phyloP scores from a whole-genome alignment of 2,329 filamentous ascomycete species.

The Exophiala sideris region DNA sequence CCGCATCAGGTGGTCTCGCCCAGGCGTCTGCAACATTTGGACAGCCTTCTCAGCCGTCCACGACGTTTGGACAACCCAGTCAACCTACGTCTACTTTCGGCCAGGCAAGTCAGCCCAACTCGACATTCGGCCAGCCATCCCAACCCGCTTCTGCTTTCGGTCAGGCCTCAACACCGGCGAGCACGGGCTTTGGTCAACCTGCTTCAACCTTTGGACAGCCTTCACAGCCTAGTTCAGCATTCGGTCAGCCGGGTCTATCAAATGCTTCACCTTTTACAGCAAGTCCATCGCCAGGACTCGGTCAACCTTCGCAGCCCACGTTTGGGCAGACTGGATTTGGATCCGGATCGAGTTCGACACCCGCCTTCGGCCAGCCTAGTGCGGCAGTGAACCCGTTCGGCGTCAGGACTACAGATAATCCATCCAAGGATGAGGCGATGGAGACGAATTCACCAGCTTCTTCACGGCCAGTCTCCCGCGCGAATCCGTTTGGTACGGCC shows the following conservation, averaged over 20 bases:
- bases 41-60: constrained; percentile 31
- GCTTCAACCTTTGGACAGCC: constrained; percentile 15
- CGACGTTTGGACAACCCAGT: constrained; percentile 33
- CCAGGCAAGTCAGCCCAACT: constrained; percentile 31
- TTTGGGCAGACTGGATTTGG: constrained; percentile 42
- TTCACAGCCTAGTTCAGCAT: constrained; percentile 19
- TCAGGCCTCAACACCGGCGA: constrained; percentile 9
- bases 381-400: constrained; percentile 36
- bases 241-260: constrained; percentile 35
- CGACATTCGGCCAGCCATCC: constrained; percentile 19
- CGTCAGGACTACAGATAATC: constrained; percentile 33
- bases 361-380: constrained; percentile 40
- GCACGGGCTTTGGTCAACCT: constrained; percentile 28
- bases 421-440: constrained; percentile 18
- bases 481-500: constrained; percentile 21
- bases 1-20: constrained; percentile 18
- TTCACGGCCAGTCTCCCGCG: constrained; percentile 32
- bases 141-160: constrained; percentile 33
- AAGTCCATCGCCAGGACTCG: constrained; percentile 30
- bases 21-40: constrained; percentile 33
- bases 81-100: constrained; percentile 33
- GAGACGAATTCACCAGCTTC: constrained; percentile 33
- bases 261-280: constrained; percentile 36
- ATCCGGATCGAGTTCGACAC: constrained; percentile 23
- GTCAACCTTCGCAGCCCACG: constrained; percentile 20